Conservation (phyloP, 2,329 filamentous ascomycete species). For the Beauveria asiatica region DNA sequence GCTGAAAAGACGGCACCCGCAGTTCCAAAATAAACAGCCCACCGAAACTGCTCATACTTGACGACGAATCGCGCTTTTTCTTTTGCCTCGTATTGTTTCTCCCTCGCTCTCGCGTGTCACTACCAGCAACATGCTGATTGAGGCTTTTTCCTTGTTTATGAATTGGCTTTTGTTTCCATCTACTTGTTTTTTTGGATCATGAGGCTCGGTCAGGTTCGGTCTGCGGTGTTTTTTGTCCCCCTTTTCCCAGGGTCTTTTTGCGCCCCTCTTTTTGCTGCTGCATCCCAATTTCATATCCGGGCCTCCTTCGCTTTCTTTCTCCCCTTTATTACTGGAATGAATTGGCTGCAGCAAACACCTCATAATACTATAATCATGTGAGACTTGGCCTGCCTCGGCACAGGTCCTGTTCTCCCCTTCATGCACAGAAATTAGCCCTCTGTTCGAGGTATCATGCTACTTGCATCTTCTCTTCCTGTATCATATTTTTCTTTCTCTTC, state of each 20-base stretch:
- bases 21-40: slow-evolving; percentile 1
- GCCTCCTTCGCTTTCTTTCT: slow-evolving; percentile 11
- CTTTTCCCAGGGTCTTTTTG: not conserved
- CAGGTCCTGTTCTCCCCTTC: not conserved
- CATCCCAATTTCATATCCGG: slow-evolving; percentile 1
- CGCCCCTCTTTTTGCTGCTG: slow-evolving; percentile 12
- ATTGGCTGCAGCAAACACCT: not conserved
- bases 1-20: slow-evolving; percentile 14
- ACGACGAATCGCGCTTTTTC: not conserved
- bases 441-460: not conserved
- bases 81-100: not conserved
- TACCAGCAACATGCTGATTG: too few relatives aligned
- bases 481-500: not conserved
- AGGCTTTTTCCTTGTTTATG: not conserved
- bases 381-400: not conserved
- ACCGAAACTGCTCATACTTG: not conserved
- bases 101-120: not conserved
- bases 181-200: slow-evolving; percentile 17
- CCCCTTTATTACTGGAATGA: not conserved
- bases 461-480: slow-evolving; percentile 4
- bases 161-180: not conserved
- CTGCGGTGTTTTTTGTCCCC: slow-evolving; percentile 6
- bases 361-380: slow-evolving; percentile 10
- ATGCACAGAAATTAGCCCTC: not conserved
- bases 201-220: slow-evolving; percentile 1